Conservation (phyloP, 257 asterid species). For the Plantago elongata region DNA sequence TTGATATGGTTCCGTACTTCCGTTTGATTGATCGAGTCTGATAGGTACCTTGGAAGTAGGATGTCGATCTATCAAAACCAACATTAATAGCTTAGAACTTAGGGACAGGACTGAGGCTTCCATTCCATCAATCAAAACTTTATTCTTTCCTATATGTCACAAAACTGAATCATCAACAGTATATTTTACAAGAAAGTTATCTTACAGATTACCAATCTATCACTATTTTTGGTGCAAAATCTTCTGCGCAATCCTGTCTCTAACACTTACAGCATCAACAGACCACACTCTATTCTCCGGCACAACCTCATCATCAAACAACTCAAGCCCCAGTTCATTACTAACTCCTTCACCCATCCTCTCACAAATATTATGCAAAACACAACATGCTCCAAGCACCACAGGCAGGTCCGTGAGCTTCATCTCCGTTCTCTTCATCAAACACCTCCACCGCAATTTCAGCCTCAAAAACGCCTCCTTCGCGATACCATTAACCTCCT, state of each 20-base stretch:
- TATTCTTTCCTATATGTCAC: too few species aligned
- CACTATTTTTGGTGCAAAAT: neutral
- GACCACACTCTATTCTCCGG: conserved; percentile 4
- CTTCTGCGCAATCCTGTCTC: conserved; percentile 12
- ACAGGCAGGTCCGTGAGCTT: conserved; percentile 79
- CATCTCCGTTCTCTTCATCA: conserved; percentile 78
- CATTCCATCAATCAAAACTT: too few species aligned
- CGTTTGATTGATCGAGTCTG: too few species aligned
- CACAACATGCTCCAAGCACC: conserved; percentile 82
- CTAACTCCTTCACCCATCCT: conserved; percentile 40
- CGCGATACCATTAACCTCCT: conserved; percentile 35
- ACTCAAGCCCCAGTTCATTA: neutral
- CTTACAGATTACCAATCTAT: neutral
- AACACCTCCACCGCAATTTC: conserved; percentile 78
- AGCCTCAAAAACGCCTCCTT: conserved; percentile 67
- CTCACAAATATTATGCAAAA: conserved; percentile 79
- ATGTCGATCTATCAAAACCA: too few species aligned
- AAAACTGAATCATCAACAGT: too few species aligned
- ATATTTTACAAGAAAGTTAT: neutral
- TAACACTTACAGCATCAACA: neutral
- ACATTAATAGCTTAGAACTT: too few species aligned
- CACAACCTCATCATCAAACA: conserved; percentile 9
- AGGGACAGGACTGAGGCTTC: too few species aligned
- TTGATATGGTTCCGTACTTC: too few species aligned
- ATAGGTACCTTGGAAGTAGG: too few species aligned